Evolutionary conservation across 2,329 filamentous ascomycete genomes (phyloP).

Genomic region (Colletotrichum shisoi): DNA sequence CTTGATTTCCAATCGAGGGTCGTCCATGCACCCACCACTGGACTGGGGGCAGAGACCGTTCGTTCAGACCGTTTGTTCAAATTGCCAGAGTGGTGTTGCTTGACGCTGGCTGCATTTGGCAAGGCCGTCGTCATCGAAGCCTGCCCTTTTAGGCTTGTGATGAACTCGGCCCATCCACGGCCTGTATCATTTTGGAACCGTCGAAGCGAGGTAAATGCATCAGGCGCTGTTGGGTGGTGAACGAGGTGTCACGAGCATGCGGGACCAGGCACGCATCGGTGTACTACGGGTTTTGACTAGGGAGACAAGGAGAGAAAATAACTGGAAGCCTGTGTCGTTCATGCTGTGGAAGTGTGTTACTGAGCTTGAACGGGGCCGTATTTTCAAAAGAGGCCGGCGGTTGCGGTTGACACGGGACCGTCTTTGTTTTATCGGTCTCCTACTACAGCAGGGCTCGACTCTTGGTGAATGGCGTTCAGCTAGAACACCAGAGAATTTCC

Average conservation of each 20-base stretch:
- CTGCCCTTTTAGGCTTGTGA: background rate
- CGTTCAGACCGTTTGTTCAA: background rate
- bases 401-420: background rate
- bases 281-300: background rate
- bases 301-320: constrained; percentile 5
- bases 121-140: background rate
- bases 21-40: background rate
- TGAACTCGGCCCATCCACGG: background rate
- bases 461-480: background rate
- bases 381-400: background rate
- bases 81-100: background rate
- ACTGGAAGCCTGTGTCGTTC: background rate
- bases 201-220: background rate
- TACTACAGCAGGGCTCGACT: background rate
- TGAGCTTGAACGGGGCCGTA: background rate
- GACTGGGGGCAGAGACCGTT: background rate
- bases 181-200: background rate
- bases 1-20: background rate
- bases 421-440: background rate
- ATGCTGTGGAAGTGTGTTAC: background rate
- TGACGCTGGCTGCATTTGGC: background rate
- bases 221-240: background rate
- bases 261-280: constrained; percentile 3
- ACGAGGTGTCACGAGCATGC: background rate
- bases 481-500: background rate